Base-by-base conservation (phyloP, 2,329 filamentous ascomycete species). In the Sclerotinia borealis region DNA sequence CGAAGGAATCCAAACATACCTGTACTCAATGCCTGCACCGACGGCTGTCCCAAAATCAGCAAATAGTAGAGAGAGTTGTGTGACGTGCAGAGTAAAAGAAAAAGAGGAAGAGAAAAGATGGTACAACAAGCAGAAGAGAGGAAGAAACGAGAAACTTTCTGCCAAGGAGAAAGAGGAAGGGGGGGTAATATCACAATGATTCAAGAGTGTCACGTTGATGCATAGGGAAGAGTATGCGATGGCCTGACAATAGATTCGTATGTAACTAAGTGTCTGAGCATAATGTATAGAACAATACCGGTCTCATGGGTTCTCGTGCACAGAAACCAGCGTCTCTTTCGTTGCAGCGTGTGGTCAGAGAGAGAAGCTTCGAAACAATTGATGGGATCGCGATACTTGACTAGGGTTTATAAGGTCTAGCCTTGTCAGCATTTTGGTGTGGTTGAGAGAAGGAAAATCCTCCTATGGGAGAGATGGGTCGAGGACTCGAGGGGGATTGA, bases 11-110 rank as follows among this genome's bases (percentile, higher is more conserved):
- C 45, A 34, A 37, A 68, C 66, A 62, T 68, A 74, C 70, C 71
- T 74, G 36, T 71, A 69, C 69, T 69, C 72, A 73, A 73, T 73
- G 72, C 72, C 71, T 71, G 72, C 71, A 73, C 71, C 68, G 69
- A 66, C 71, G 67, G 68, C 69, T 72, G 59, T 69, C 68, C 67
- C 68, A 65, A 65, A 56, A 66, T 64, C 66, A 68, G 65, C 64
- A 61, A 62, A 60, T 65, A 69, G 64, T 70, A 67, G 64, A 61
- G 66, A 67, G 61, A 62, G 63, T 60, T 65, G 43, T 61, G 60
- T 65, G 66, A 67, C 64, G 59, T 64, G 65, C 62, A 69, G 59
- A 60, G 31, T 10, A 52, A 41, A 61, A 43, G n/a, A 58, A 37
- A 34, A 39, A 36, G 29, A 56, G 58, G 43, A 63, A 55, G 36